Evolutionary conservation across 2,329 filamentous ascomycete genomes (phyloP).

Genomic region (Pseudogymnoascus sp.): DNA sequence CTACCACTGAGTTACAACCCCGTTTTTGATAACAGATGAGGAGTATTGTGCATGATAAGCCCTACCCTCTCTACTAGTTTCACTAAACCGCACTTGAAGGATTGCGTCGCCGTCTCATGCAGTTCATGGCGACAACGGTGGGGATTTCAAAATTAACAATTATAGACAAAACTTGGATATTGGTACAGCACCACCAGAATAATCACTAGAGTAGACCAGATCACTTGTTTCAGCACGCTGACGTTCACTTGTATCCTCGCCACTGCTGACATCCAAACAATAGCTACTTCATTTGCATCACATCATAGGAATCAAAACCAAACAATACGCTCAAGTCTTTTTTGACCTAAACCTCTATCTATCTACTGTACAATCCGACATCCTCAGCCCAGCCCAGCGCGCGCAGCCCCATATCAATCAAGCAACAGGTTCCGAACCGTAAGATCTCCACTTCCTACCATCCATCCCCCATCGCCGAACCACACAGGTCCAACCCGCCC

Average conservation of each 20-base stretch:
- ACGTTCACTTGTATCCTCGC: neutral
- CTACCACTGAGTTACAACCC: slow-evolving; percentile 11
- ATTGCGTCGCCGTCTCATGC: neutral
- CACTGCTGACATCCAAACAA: too few species aligned
- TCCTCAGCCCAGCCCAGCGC: neutral
- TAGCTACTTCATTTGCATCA: too few species aligned
- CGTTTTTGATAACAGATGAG: neutral
- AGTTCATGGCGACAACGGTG: neutral
- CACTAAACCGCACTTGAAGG: neutral
- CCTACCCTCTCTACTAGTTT: neutral
- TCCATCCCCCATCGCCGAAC: neutral
- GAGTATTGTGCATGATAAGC: neutral
- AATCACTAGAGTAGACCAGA: too few species aligned
- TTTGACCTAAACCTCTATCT: neutral
- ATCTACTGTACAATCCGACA: slow-evolving; percentile 8
- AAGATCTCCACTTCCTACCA: slow-evolving; percentile 7
- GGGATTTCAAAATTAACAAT: too few species aligned
- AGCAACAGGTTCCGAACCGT: slow-evolving; percentile 1
- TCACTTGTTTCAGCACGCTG: neutral
- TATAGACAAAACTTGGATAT: too few species aligned
- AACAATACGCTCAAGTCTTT: neutral
- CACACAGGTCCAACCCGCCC: neutral
- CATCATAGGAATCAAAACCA: neutral
- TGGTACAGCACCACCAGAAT: too few species aligned
- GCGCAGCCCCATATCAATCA: neutral